Percentiles rank a stretch among this genome's conserved stretches.
Evolutionary conservation across 208 protist species (phyloP).

Genomic region (Trypanosoma cruzi): DNA sequence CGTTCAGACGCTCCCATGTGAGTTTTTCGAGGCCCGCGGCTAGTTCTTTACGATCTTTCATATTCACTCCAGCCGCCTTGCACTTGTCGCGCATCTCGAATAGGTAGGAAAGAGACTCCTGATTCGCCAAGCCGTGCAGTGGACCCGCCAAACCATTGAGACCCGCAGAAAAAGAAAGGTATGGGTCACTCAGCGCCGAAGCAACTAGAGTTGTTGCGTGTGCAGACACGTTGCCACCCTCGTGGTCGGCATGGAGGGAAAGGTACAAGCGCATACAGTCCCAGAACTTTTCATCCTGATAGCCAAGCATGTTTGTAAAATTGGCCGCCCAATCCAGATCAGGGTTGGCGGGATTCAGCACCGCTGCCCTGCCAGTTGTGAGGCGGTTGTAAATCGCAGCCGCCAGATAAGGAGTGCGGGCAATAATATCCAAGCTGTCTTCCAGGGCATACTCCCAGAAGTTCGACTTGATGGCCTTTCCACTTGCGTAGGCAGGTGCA

Average conservation of each 20-base stretch:
- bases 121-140: slow-evolving; percentile 98
- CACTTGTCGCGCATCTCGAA: slow-evolving; percentile 64
- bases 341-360: slow-evolving; percentile 41
- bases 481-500: slow-evolving; percentile 88
- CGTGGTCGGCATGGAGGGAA: slow-evolving; percentile 95
- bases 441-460: slow-evolving; percentile 97
- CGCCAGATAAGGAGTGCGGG: slow-evolving; percentile 87
- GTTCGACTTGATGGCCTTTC: slow-evolving; percentile 92
- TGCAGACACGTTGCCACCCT: slow-evolving; percentile 97
- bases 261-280: slow-evolving; percentile 99
- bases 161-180: slow-evolving; percentile 95
- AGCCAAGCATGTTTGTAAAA: slow-evolving; percentile 96
- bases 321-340: slow-evolving; percentile 96
- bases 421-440: slow-evolving; percentile 94
- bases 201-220: slow-evolving; percentile 98
- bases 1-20: slow-evolving; percentile 93
- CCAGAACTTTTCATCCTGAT: slow-evolving; percentile 86
- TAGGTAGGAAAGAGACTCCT: slow-evolving; percentile 95
- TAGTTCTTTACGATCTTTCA: slow-evolving; percentile 52
- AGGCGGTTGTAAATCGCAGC: slow-evolving; percentile 94
- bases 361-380: slow-evolving; percentile 44
- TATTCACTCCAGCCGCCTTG: slow-evolving; percentile 49
- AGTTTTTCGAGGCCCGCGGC: slow-evolving; percentile 85
- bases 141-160: slow-evolving; percentile 97
- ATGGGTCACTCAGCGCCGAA: slow-evolving; percentile 97